These are phyloP conservation scores for Pseudonectria buxi DNA, from an alignment of 2,329 filamentous ascomycete genomes.

Conservation along the genomic window DNA sequence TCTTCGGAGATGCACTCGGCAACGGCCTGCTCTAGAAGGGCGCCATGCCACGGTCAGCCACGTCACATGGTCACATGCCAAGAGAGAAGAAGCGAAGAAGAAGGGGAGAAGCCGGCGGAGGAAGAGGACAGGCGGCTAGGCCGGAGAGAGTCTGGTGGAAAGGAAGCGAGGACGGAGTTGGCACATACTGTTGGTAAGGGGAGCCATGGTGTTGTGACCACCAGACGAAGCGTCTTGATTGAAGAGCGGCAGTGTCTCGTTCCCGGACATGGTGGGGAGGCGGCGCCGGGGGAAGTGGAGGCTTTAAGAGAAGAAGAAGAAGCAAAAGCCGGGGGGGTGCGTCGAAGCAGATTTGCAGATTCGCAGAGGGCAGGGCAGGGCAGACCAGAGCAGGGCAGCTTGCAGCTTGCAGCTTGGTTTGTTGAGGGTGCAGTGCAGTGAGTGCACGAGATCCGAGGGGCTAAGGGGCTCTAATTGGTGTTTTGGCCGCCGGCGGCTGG, in stretches of 20 bases:
- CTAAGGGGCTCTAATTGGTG: too few relatives aligned
- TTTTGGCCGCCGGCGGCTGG: too few relatives aligned
- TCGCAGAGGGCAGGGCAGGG: too few relatives aligned
- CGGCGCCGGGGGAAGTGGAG: conserved; percentile 7
- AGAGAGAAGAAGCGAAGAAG: too few relatives aligned
- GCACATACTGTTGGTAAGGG: conserved; percentile 26
- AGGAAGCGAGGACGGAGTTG: background rate
- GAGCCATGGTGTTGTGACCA: conserved; percentile 27
- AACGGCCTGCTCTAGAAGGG: conserved; percentile 39
- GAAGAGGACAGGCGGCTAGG: too few relatives aligned
- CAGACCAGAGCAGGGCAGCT: too few relatives aligned
- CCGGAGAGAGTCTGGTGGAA: background rate
- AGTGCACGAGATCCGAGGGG: too few relatives aligned
- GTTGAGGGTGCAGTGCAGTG: too few relatives aligned
- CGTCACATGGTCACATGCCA: too few relatives aligned
- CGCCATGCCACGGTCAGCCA: background rate
- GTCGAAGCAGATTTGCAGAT: too few relatives aligned
- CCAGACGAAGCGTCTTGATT: conserved; percentile 20
- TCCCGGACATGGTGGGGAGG: conserved; percentile 23
- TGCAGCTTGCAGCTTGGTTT: too few relatives aligned
- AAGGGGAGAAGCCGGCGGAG: too few relatives aligned
- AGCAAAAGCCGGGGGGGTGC: conserved; percentile 3
- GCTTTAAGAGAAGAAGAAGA: conserved; percentile 9
- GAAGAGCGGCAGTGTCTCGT: conserved; percentile 28
- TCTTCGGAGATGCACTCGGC: conserved; percentile 81